Evolutionary conservation across 2,329 filamentous ascomycete species (phyloP).

Genomic region (Aspergillus brasiliensis): DNA sequence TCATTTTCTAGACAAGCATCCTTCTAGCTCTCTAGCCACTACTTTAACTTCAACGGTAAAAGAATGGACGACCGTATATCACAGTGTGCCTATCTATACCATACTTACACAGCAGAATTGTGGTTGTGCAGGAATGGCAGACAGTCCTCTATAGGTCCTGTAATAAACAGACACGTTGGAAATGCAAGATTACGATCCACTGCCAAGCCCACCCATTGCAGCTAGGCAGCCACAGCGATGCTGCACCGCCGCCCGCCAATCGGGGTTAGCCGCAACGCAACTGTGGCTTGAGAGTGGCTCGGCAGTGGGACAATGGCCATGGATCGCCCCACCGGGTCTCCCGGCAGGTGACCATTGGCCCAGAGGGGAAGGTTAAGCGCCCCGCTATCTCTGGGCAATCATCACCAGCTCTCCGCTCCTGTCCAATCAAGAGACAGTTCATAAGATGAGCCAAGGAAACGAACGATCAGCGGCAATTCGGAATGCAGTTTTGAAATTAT

Average conservation of each 20-base stretch:
- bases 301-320: neutral
- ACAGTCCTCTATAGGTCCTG: no score
- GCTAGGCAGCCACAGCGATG: neutral
- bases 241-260: neutral
- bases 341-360: neutral
- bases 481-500: no score
- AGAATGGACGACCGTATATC: no score
- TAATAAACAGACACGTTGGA: no score
- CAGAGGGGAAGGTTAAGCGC: neutral
- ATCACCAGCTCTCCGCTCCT: neutral
- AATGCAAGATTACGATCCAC: neutral
- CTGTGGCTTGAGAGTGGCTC: neutral
- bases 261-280: neutral
- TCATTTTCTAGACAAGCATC: no score
- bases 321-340: neutral
- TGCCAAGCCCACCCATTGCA: neutral
- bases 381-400: neutral
- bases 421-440: neutral
- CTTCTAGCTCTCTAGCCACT: no score
- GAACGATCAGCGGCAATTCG: neutral
- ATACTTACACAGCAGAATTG: no score
- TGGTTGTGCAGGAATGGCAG: no score
- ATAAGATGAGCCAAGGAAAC: neutral
- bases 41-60: no score
- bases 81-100: no score